These are phyloP conservation scores for Angophora floribunda DNA, from an alignment of 345 rosid genomes.

Conservation along the genomic window DNA sequence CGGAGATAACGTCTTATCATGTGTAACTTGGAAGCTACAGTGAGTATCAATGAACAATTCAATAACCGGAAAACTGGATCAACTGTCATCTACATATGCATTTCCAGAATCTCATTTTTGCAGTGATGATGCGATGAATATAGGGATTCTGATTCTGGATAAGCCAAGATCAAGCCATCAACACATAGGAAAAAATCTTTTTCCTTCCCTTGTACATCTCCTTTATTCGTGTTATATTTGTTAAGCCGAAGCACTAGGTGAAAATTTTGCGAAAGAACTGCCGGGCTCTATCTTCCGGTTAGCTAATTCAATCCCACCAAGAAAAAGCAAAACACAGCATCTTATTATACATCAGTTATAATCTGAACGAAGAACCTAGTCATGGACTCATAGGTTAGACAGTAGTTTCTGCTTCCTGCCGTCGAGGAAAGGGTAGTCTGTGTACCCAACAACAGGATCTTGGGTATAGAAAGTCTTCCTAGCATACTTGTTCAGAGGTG, in stretches of 20 bases:
- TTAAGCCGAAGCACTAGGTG: background rate
- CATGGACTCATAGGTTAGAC: background rate
- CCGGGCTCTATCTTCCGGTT: background rate
- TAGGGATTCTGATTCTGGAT: background rate
- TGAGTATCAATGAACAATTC: background rate
- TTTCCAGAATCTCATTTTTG: background rate
- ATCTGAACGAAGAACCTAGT: background rate
- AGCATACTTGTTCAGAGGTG: conserved; percentile 2
- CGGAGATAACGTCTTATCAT: background rate
- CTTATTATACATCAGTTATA: background rate
- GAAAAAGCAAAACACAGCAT: background rate
- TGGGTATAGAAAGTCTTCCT: conserved; percentile 10
- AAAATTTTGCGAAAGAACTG: background rate
- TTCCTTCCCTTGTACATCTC: background rate
- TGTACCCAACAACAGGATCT: conserved; percentile 12
- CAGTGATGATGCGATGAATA: background rate
- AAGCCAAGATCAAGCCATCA: background rate
- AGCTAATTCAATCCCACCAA: background rate
- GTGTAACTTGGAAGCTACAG: background rate
- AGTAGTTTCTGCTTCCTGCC: background rate
- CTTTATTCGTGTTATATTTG: background rate
- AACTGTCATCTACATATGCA: background rate
- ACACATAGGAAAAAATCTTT: background rate
- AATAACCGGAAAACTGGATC: background rate
- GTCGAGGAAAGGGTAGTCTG: conserved; percentile 8